phyloP scores from a whole-genome alignment of 495 filamentous ascomycete genomes.

The Umbilicaria muhlenbergii region DNA sequence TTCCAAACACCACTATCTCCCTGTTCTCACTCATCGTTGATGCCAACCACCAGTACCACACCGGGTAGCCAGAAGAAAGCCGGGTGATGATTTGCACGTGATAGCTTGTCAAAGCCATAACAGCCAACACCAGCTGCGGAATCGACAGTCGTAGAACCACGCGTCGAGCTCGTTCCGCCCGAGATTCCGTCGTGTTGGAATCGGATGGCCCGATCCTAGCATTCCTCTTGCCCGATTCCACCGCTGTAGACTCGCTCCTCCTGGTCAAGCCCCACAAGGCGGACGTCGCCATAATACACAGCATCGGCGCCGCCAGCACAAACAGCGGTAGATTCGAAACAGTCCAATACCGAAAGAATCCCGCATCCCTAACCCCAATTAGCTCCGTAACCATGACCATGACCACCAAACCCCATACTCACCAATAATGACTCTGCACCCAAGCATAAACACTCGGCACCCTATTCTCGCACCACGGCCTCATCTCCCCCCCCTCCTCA shows the following conservation, averaged over 20 bases:
- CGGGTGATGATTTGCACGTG: conserved; percentile 91
- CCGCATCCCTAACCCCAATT: conserved; percentile 51
- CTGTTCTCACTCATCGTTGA: conserved; percentile 19
- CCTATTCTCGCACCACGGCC: conserved; percentile 58
- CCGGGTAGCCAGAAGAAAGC: conserved; percentile 71
- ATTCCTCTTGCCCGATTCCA: not conserved
- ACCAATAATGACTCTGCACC: conserved; percentile 88
- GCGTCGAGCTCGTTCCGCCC: conserved; percentile 10
- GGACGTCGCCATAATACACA: conserved; percentile 50
- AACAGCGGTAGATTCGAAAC: conserved; percentile 78
- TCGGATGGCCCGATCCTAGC: not conserved
- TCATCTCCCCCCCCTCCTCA: conserved; percentile 13
- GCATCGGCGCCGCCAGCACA: conserved; percentile 63
- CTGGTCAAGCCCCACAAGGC: conserved; percentile 30
- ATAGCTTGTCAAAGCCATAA: conserved; percentile 58
- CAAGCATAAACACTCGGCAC: conserved; percentile 81
- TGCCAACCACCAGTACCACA: conserved; percentile 78
- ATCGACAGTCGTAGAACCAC: conserved; percentile 40
- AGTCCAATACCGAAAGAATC: conserved; percentile 85
- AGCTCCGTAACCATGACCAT: conserved; percentile 1
- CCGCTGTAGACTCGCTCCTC: not conserved
- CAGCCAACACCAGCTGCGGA: conserved; percentile 54
- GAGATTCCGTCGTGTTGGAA: conserved; percentile 2
- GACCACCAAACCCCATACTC: conserved; percentile 17
- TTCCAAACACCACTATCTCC: conserved; percentile 13